Percentiles rank a stretch among this genome's conserved stretches.
Evolutionary conservation across 2,329 filamentous ascomycete species (phyloP).

Genomic region (Xylaria sp.): DNA sequence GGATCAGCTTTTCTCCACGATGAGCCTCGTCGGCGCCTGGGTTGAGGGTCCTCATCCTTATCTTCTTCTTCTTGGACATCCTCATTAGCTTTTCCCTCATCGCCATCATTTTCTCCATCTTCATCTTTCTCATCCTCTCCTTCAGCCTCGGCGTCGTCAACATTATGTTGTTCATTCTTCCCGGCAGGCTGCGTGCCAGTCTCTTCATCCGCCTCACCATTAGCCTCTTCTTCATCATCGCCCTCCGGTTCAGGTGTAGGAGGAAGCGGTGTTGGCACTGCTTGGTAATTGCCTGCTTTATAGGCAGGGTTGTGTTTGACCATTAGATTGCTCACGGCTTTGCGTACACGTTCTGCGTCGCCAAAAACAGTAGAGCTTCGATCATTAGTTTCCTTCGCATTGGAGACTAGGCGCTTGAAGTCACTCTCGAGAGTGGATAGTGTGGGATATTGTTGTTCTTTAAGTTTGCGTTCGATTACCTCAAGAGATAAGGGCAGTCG

Average conservation of each 20-base stretch:
- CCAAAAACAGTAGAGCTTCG: slow-evolving; percentile 78
- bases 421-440: slow-evolving; percentile 84
- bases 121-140: slow-evolving; percentile 3
- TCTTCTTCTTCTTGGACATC: slow-evolving; percentile 44
- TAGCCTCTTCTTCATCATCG: slow-evolving; percentile 39
- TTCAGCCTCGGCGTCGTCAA: slow-evolving; percentile 46
- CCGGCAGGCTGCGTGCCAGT: slow-evolving; percentile 33
- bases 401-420: slow-evolving; percentile 87
- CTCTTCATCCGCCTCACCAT: slow-evolving; percentile 40
- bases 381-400: slow-evolving; percentile 86
- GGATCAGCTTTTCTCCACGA: slow-evolving; percentile 51
- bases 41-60: slow-evolving; percentile 42
- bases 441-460: slow-evolving; percentile 73
- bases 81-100: slow-evolving; percentile 40
- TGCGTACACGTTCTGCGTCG: slow-evolving; percentile 87
- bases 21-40: slow-evolving; percentile 36
- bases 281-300: slow-evolving; percentile 72
- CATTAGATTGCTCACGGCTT: slow-evolving; percentile 89
- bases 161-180: slow-evolving; percentile 43
- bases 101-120: slow-evolving; percentile 42
- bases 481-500: slow-evolving; percentile 82
- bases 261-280: slow-evolving; percentile 78
- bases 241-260: slow-evolving; percentile 56
- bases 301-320: slow-evolving; percentile 87
- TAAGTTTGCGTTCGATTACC: slow-evolving; percentile 79